These are phyloP conservation scores for Odontarrhena argentea DNA, from an alignment of 345 rosid genomes.

Conservation along the genomic window DNA sequence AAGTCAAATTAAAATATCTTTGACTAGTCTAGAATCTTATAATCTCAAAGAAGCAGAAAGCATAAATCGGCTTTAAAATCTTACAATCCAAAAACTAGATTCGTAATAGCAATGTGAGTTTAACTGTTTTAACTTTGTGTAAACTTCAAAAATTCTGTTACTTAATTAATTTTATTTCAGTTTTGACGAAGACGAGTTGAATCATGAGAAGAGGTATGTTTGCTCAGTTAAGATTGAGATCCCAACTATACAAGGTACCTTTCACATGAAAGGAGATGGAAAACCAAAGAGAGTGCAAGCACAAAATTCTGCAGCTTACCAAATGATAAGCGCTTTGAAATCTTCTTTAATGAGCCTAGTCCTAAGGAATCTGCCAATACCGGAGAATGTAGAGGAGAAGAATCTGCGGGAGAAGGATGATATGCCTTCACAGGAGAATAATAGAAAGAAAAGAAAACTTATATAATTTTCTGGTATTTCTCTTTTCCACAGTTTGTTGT, in stretches of 20 bases:
- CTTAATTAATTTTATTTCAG: conserved; percentile 28
- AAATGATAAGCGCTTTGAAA: conserved; percentile 48
- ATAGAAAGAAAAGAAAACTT: no score
- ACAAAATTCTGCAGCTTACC: conserved; percentile 60
- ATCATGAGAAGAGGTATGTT: conserved; percentile 44
- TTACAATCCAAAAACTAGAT: background rate
- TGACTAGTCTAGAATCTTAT: background rate
- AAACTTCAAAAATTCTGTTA: no score
- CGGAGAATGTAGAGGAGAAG: no score
- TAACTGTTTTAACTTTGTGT: no score
- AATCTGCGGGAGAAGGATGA: no score
- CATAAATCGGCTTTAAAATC: background rate
- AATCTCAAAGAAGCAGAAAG: background rate
- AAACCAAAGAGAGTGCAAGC: conserved; percentile 47
- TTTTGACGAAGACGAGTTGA: conserved; percentile 25
- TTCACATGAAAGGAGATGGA: conserved; percentile 36
- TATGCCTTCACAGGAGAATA: no score
- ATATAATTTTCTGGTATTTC: no score
- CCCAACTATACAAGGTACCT: conserved; percentile 39
- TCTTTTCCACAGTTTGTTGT: no score
- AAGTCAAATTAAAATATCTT: background rate
- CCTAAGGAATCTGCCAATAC: no score
- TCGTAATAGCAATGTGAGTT: background rate
- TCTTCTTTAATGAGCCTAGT: conserved; percentile 16
- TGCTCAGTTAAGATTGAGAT: conserved; percentile 54